phyloP scores from a whole-genome alignment of 2,329 filamentous ascomycete genomes.

The Fusarium brachygibbosum region DNA sequence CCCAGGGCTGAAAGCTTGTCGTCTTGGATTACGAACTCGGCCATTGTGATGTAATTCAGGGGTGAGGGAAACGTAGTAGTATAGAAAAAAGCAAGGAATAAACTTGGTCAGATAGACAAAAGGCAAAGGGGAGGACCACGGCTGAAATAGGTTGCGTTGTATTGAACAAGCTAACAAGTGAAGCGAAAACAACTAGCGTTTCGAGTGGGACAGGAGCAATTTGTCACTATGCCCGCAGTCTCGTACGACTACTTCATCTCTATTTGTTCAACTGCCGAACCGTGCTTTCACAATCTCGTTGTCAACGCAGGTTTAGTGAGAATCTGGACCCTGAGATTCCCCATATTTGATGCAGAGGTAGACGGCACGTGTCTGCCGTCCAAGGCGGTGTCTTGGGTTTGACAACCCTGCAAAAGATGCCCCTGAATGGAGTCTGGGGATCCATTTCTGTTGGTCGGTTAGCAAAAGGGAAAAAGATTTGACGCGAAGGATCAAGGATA shows the following conservation, averaged over 20 bases:
- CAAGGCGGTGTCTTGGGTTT: neutral
- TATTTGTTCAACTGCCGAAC: neutral
- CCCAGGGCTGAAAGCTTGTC: neutral
- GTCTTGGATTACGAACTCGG: conserved; percentile 5
- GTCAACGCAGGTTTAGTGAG: neutral
- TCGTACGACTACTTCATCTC: neutral
- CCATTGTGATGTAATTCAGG: neutral
- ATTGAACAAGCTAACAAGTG: neutral
- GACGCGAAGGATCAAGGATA: neutral
- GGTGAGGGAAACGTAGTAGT: neutral
- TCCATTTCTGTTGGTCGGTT: neutral
- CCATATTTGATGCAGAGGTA: neutral
- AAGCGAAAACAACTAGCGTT: neutral
- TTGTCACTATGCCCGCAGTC: neutral
- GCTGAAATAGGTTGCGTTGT: conserved; percentile 1
- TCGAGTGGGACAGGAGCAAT: neutral
- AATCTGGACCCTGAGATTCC: neutral
- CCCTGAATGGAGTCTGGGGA: neutral
- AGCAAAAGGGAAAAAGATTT: neutral
- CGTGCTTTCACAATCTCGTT: neutral
- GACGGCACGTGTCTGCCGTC: too few species aligned
- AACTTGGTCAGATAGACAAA: neutral
- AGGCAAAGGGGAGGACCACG: neutral
- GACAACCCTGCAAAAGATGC: neutral
- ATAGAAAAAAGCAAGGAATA: neutral